Percentiles rank a stretch among this genome's conserved stretches.
These are phyloP conservation scores for Haplosporangium sp. DNA, from an alignment of 371 early-diverging fungal genomes.

Conservation along the genomic window DNA sequence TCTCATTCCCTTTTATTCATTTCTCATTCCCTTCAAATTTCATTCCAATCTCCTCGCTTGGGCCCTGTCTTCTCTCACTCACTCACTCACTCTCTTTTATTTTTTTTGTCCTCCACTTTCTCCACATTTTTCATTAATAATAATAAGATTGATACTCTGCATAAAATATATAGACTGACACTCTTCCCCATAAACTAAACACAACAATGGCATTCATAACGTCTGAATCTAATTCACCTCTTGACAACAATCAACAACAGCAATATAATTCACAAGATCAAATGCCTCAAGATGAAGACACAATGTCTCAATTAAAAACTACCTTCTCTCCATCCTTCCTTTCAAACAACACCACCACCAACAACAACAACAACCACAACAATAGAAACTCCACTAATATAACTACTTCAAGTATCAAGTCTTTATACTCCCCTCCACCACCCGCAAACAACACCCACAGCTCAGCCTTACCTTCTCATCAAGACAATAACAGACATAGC, in stretches of 20 bases:
- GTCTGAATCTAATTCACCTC: background rate
- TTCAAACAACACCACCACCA: background rate
- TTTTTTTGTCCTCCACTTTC: no score
- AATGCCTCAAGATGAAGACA: background rate
- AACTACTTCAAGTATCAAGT: background rate
- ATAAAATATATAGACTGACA: no score
- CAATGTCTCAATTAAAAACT: background rate
- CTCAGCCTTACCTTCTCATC: slow-evolving; percentile 1
- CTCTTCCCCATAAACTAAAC: no score
- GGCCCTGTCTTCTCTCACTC: no score
- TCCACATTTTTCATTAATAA: no score
- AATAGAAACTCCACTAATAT: background rate
- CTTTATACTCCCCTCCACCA: background rate
- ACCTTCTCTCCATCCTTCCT: background rate
- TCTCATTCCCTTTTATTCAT: no score
- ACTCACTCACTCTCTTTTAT: no score
- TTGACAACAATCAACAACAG: background rate
- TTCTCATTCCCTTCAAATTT: no score
- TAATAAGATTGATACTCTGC: no score
- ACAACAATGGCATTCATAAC: background rate
- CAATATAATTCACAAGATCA: background rate
- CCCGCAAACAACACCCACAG: background rate
- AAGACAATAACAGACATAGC: background rate
- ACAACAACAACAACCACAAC: background rate
- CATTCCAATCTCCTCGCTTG: no score